Conservation (phyloP, 1,284 basidiomycete species). For the Uromyces viciae-fabae region DNA sequence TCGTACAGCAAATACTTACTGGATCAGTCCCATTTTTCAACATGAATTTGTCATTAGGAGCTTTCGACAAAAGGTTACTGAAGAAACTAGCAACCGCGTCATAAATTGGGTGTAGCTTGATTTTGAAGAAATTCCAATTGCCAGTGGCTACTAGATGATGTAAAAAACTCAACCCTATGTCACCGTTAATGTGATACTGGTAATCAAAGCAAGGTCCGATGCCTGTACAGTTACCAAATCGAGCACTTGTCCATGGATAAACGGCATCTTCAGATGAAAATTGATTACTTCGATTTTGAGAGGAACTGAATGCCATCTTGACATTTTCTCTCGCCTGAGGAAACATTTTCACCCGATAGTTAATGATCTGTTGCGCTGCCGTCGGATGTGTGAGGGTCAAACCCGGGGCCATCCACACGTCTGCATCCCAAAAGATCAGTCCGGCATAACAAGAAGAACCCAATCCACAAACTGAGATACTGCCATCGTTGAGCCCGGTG, state of each 20-base stretch:
- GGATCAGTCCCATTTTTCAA: slow-evolving; percentile 47
- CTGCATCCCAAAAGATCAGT: slow-evolving; percentile 50
- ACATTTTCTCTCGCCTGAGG: slow-evolving; percentile 44
- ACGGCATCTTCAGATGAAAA: slow-evolving; percentile 46
- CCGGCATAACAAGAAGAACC: slow-evolving; percentile 46
- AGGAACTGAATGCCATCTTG: slow-evolving; percentile 43
- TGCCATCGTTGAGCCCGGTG: slow-evolving; percentile 13
- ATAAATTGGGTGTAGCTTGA: slow-evolving; percentile 50
- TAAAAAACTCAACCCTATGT: slow-evolving; percentile 49
- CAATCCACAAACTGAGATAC: slow-evolving; percentile 7
- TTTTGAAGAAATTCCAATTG: slow-evolving; percentile 49
- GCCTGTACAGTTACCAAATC: slow-evolving; percentile 48
- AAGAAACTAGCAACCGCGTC: slow-evolving; percentile 48
- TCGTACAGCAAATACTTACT: background rate
- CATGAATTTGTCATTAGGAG: slow-evolving; percentile 47
- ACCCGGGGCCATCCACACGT: slow-evolving; percentile 50
- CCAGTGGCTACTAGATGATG: slow-evolving; percentile 50
- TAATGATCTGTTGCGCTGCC: slow-evolving; percentile 49
- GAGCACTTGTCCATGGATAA: slow-evolving; percentile 50
- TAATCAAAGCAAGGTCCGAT: slow-evolving; percentile 46
- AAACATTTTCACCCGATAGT: slow-evolving; percentile 49
- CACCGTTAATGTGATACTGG: slow-evolving; percentile 52
- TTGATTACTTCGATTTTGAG: slow-evolving; percentile 38
- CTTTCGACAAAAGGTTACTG: slow-evolving; percentile 48
- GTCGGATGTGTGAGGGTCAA: slow-evolving; percentile 48